Evolutionary conservation across 768 basidiomycete genomes (phyloP).

Genomic region (Favolaschia claudopus): DNA sequence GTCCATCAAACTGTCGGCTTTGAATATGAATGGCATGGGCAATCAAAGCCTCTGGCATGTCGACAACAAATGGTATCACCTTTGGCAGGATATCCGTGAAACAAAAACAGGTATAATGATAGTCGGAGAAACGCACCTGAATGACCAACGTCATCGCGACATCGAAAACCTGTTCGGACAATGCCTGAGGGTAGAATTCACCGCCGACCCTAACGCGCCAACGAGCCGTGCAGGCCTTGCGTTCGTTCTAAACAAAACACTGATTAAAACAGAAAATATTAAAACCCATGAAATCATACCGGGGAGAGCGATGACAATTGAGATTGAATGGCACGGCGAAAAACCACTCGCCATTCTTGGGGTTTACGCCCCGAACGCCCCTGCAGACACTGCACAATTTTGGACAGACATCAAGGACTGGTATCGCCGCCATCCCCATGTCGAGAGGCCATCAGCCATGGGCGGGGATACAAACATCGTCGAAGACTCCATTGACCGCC

Average conservation of each 20-base stretch:
- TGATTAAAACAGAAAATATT: conserved; percentile 19
- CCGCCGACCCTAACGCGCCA: conserved; percentile 23
- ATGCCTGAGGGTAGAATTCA: conserved; percentile 29
- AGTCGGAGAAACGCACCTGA: conserved; percentile 43
- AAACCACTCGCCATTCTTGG: conserved; percentile 35
- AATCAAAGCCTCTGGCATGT: not conserved
- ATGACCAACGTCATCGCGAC: conserved; percentile 1
- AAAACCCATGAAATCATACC: not conserved
- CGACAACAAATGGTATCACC: not conserved
- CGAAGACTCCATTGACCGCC: conserved; percentile 44
- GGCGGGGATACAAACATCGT: conserved; percentile 53
- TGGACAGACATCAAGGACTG: conserved; percentile 30
- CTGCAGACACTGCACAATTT: conserved; percentile 36
- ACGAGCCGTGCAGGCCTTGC: conserved; percentile 38
- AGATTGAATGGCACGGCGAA: conserved; percentile 27
- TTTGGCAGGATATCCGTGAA: conserved; percentile 27
- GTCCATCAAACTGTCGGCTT: not conserved
- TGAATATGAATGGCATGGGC: not conserved
- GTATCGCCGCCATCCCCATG: conserved; percentile 8
- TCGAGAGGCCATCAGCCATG: conserved; percentile 40
- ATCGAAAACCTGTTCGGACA: conserved; percentile 5
- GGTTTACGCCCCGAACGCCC: conserved; percentile 45
- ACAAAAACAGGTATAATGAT: conserved; percentile 36
- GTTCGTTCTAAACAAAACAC: conserved; percentile 41
- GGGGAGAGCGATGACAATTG: conserved; percentile 3